Percentiles rank a stretch among this genome's conserved stretches.
phyloP scores from a whole-genome alignment of 2,329 filamentous ascomycete genomes.

The Diaporthe amygdali region DNA sequence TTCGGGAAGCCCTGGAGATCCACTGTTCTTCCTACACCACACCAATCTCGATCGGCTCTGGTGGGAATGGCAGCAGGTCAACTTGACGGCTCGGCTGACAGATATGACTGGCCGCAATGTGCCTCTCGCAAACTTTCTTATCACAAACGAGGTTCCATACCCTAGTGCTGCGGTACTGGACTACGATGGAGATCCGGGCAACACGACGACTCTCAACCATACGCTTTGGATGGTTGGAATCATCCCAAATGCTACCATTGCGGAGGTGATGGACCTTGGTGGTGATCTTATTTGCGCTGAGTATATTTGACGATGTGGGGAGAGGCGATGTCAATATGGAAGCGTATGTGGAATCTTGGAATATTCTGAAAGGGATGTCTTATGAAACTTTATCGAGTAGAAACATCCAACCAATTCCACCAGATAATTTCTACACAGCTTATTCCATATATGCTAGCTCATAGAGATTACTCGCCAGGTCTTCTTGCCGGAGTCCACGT shows the following conservation, averaged over 20 bases:
- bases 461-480: too few relatives aligned
- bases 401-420: too few relatives aligned
- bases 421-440: too few relatives aligned
- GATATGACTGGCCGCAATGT: conserved; percentile 32
- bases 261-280: conserved; percentile 12
- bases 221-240: conserved; percentile 16
- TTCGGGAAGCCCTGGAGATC: conserved; percentile 42
- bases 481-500: too few relatives aligned
- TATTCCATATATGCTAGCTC: too few relatives aligned
- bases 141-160: not conserved
- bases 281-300: conserved; percentile 14
- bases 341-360: too few relatives aligned
- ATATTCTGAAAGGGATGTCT: too few relatives aligned
- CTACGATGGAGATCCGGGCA: not conserved
- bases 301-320: not conserved
- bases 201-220: conserved; percentile 9
- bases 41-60: conserved; percentile 35
- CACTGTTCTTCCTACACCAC: conserved; percentile 38
- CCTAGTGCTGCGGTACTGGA: not conserved
- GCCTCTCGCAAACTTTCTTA: not conserved
- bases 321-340: not conserved
- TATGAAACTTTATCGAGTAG: too few relatives aligned
- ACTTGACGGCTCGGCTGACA: conserved; percentile 29
- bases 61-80: conserved; percentile 35
- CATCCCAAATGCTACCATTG: conserved; percentile 6